Conservation (phyloP, 805 yeast species). For the Myxozyma udenii region DNA sequence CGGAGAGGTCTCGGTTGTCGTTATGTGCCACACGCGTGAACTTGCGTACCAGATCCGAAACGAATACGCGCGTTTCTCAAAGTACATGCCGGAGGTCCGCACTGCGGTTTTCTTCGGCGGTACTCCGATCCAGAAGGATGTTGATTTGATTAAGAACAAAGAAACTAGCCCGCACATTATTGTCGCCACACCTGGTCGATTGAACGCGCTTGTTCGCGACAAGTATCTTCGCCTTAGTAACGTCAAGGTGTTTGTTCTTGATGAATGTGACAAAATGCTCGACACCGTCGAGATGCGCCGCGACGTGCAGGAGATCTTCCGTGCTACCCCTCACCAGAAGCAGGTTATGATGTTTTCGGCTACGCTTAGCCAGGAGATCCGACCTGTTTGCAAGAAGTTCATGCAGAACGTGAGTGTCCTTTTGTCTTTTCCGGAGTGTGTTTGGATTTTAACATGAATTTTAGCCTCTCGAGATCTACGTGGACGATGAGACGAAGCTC, state of each 20-base stretch:
- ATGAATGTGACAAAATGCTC: slow-evolving; percentile 97
- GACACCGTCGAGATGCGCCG: slow-evolving; percentile 83
- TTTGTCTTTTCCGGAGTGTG: neutral
- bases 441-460: neutral
- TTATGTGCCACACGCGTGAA: slow-evolving; percentile 97
- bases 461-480: slow-evolving; percentile 89
- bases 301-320: slow-evolving; percentile 96
- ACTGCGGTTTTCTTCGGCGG: slow-evolving; percentile 98
- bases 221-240: slow-evolving; percentile 81
- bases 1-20: slow-evolving; percentile 92
- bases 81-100: slow-evolving; percentile 96
- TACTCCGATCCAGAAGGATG: slow-evolving; percentile 77
- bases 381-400: slow-evolving; percentile 95
- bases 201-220: slow-evolving; percentile 89
- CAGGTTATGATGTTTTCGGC: slow-evolving; percentile 99
- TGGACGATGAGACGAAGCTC: slow-evolving; percentile 95
- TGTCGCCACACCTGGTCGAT: slow-evolving; percentile 98
- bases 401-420: slow-evolving; percentile 62
- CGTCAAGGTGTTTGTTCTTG: slow-evolving; percentile 91
- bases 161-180: slow-evolving; percentile 95
- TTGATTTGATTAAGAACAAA: slow-evolving; percentile 82
- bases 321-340: slow-evolving; percentile 96
- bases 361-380: slow-evolving; percentile 86
- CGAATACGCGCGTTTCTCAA: slow-evolving; percentile 95
- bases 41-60: slow-evolving; percentile 97